Percentiles rank a stretch among this genome's conserved stretches.
Evolutionary conservation across 768 basidiomycete species (phyloP).

Genomic region (Galerina marginata): DNA sequence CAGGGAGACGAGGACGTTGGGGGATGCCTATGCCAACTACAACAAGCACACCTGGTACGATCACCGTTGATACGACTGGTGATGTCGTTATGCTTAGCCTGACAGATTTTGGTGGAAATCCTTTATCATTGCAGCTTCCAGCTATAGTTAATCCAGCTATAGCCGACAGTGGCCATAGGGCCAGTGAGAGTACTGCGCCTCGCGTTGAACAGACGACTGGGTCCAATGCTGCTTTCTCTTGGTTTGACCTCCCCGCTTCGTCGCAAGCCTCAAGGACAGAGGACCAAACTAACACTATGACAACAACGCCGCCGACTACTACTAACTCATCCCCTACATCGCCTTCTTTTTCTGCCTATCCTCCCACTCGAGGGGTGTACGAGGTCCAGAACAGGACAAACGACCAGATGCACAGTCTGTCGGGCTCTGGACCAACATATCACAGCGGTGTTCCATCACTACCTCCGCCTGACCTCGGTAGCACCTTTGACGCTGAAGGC

Average conservation of each 20-base stretch:
- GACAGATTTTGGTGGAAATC: background rate
- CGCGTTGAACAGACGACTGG: no score
- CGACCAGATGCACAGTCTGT: background rate
- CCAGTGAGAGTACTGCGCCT: no score
- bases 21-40: background rate
- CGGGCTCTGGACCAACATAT: background rate
- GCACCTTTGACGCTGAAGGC: slow-evolving; percentile 14
- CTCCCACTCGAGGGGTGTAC: background rate
- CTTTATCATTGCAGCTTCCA: no score
- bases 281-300: background rate
- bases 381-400: background rate
- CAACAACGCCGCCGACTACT: background rate
- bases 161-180: no score
- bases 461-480: slow-evolving; percentile 32
- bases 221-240: no score
- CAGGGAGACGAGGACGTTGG: background rate
- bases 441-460: slow-evolving; percentile 17
- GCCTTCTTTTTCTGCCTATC: background rate
- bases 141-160: no score
- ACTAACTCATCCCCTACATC: background rate
- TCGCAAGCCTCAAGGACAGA: no score
- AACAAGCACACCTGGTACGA: background rate
- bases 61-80: background rate
- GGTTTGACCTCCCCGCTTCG: no score
- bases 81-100: background rate